Conservation (phyloP, 2,329 filamentous ascomycete species). For the Tympanopsis confertula region DNA sequence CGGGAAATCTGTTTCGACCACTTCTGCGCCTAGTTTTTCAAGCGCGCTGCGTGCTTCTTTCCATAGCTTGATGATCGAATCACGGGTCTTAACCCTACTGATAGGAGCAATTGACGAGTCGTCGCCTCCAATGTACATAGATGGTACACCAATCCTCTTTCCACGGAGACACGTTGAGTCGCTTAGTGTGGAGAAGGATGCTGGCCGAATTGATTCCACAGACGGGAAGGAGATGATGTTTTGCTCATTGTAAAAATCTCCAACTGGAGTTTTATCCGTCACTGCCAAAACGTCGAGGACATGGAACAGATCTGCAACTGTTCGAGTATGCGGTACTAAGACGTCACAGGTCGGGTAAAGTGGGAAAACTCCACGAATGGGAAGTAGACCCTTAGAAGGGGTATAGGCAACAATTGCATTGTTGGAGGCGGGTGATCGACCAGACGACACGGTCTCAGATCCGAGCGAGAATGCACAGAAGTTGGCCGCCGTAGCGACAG, state of each 20-base stretch:
- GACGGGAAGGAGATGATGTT: constrained; percentile 25
- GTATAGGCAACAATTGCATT: constrained; percentile 44
- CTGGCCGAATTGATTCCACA: constrained; percentile 15
- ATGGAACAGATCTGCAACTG: constrained; percentile 30
- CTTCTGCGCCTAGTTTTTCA: constrained; percentile 24
- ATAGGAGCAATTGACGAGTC: constrained; percentile 7
- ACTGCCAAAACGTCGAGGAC: constrained; percentile 35
- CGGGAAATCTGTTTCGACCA: constrained; percentile 31
- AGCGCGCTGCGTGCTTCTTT: constrained; percentile 19
- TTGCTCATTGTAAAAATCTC: constrained; percentile 46
- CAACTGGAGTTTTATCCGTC: constrained; percentile 35
- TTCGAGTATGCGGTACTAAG: constrained; percentile 32
- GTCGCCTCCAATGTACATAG: constrained; percentile 33
- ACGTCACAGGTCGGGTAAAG: constrained; percentile 44
- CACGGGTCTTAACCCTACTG: constrained; percentile 6
- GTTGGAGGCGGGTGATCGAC: constrained; percentile 42
- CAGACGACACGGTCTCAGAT: constrained; percentile 42
- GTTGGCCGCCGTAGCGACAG: constrained; percentile 32
- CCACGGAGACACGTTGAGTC: constrained; percentile 21
- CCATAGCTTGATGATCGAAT: constrained; percentile 13
- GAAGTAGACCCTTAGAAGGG: constrained; percentile 37
- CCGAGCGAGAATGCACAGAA: constrained; percentile 41
- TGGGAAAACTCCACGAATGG: constrained; percentile 39
- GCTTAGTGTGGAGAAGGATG: constrained; percentile 18
- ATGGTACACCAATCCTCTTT: constrained; percentile 34